Base-by-base conservation (phyloP, 306 rosid genomes). In the Carpinus viminea region DNA sequence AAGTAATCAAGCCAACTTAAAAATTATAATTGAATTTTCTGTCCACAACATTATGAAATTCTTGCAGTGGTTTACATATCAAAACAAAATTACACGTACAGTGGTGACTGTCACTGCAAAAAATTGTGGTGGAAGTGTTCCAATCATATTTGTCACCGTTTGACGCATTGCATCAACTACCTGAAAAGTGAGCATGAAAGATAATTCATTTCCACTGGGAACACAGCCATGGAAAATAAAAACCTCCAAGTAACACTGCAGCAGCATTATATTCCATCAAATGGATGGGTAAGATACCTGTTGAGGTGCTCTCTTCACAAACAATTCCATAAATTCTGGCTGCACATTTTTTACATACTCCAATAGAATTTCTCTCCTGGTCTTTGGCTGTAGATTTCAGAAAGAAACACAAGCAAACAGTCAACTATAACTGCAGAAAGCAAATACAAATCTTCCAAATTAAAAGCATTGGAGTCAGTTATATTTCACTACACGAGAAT, bases 161-260 rank as follows among this genome's bases (percentile, higher is more conserved):
- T 95, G 94, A 70, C 99, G 94, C 98, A 95, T 95, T 9, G 99
- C 99, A 81, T 89, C 99, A 76, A 93, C 98, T 60, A 95, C 96
- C 99, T 95, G 85, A 64, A 76, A 53, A 51, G n/a, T 26, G 36
- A 78, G 24, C 83, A 78, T 43, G 70, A 71, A 28, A 61, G 10
- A 21, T 47, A 45, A 68, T 68, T 70, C 79, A 79, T 34, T 73
- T 21, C 48, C 52, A 21, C 18, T 0, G 60, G 53, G 12, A 70
- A 16, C 12, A 59, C 21, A 54, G 52, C 59, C 66, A 36, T 66
- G 74, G 61, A 53, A 80, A 76, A 38, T 56, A 59, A 69, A 48
- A 18, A 69, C 50, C 74, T 59, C 54, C 51, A 84, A 64, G 43
- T 34, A 78, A 76, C 51, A 7, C 62, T 5, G 46, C 66, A 12